Evolutionary conservation across 371 early-diverging fungal genomes (phyloP), one percentile per base, ranked within the genome.

Genomic region (Mucor mucedo): DNA sequence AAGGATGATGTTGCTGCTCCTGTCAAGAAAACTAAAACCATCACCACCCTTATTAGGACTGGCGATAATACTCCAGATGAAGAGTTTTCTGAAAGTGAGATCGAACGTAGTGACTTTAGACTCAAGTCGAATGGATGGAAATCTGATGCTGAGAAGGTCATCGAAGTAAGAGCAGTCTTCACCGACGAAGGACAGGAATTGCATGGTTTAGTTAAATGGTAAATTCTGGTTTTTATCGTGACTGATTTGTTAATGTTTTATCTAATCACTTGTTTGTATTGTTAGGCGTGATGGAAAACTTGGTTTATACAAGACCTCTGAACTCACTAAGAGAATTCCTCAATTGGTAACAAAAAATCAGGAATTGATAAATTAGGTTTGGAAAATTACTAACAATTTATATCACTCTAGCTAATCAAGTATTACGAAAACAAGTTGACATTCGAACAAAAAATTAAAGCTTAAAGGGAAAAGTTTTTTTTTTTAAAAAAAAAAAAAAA

Each of bases 371-470:
- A 30, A 9, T 30, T 21, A 0, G 6, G 9, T 53, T n/a, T 4
- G 16, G 38, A 11, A 16, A 27, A 13, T 48, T 14, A 2, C n/a
- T 32, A 11, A 14, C 2, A 4, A 21, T 33, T 9, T 42, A 45
- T n/a, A 44, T 39, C 28, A 16, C 21, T 42, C 14, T 58, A 69
- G 69, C 47, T 69, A 33, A 60, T 69, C 29, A 47, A 65, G n/a
- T 69, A 53, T 44, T 69, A 69, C 49, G 70, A 69, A 50, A 52
- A 44, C 2, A 50, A 58, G 52, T 41, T 69, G 16, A 10, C 32
- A 5, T 69, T 69, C 38, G 39, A 64, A 50, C 39, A 60, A 40
- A 56, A 60, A 30, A 7, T 8, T 8, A 35, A 8, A 6, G 35
- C 8, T 8, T 35, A 35, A 35, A 35, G 8, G 4, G 8, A 35